These are phyloP conservation scores for Cylindrotheca closterium DNA, from an alignment of 108 stramenopile genomes.

Conservation along the genomic window DNA sequence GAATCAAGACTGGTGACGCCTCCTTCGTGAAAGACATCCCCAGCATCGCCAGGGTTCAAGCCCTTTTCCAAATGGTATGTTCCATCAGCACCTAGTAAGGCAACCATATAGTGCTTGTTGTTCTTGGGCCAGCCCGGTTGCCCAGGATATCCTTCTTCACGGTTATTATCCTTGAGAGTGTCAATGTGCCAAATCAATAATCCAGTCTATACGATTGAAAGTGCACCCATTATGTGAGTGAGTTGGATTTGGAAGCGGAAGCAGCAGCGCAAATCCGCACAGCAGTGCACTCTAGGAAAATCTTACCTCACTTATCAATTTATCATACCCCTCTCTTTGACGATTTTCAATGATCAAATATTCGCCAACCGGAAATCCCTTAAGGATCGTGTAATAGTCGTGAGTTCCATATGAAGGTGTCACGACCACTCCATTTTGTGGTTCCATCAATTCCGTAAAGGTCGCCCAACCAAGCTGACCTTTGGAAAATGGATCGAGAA, in stretches of 20 bases:
- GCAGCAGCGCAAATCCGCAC: too few relatives aligned
- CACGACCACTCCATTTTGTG: conserved; percentile 7
- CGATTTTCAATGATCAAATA: conserved; percentile 78
- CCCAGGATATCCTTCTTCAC: not conserved
- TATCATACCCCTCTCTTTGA: conserved; percentile 51
- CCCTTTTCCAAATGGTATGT: conserved; percentile 60
- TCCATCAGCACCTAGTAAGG: conserved; percentile 62
- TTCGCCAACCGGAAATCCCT: conserved; percentile 49
- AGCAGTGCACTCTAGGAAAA: too few relatives aligned
- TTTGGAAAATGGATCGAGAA: conserved; percentile 16
- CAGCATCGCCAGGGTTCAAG: conserved; percentile 18
- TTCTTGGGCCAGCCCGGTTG: conserved; percentile 36
- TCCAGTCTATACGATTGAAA: too few relatives aligned
- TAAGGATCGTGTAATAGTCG: conserved; percentile 31
- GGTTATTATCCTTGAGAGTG: conserved; percentile 19
- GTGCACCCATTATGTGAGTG: too few relatives aligned
- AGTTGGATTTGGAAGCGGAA: too few relatives aligned
- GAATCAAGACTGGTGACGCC: conserved; percentile 7
- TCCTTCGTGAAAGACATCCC: conserved; percentile 18
- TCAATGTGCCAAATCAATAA: conserved; percentile 57
- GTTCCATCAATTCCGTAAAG: conserved; percentile 2
- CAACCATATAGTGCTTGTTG: conserved; percentile 69
- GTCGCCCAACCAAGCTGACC: conserved; percentile 14
- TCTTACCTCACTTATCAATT: conserved; percentile 24
- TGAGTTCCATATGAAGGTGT: conserved; percentile 42